phyloP scores from a whole-genome alignment of 1,139 yeast genomes.

The Zygotorulaspora mrakii region DNA sequence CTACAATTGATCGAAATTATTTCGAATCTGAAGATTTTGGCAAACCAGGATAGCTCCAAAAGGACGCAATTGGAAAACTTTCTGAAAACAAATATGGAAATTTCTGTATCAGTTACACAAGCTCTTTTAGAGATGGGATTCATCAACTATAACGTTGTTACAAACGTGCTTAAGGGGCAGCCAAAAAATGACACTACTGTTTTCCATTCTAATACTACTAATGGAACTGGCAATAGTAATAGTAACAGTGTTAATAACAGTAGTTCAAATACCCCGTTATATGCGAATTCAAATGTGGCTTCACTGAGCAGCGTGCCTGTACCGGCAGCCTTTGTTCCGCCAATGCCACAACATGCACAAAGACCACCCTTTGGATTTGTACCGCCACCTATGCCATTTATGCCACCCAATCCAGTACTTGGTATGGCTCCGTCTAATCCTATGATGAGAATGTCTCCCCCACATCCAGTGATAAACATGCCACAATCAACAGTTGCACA shows the following conservation, averaged over 20 bases:
- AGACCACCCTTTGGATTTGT: conserved; percentile 15
- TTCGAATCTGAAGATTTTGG: conserved; percentile 55
- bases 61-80: conserved; percentile 44
- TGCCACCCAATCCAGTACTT: conserved; percentile 17
- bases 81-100: conserved; percentile 52
- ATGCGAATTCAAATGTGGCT: conserved; percentile 9
- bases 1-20: conserved; percentile 63
- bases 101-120: conserved; percentile 66
- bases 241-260: conserved; percentile 13
- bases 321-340: conserved; percentile 16
- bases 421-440: conserved; percentile 16
- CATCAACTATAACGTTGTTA: conserved; percentile 60
- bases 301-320: conserved; percentile 8
- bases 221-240: conserved; percentile 14
- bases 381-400: conserved; percentile 19
- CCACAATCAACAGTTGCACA: conserved; percentile 6
- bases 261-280: conserved; percentile 20
- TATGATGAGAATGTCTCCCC: conserved; percentile 13
- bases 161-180: conserved; percentile 39
- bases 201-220: conserved; percentile 14
- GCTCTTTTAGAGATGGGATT: conserved; percentile 74
- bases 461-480: conserved; percentile 10
- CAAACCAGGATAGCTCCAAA: conserved; percentile 50
- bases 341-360: conserved; percentile 17
- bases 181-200: conserved; percentile 17